Evolutionary conservation across 345 rosid species (phyloP).

Genomic region (Raphanus raphanistrum): DNA sequence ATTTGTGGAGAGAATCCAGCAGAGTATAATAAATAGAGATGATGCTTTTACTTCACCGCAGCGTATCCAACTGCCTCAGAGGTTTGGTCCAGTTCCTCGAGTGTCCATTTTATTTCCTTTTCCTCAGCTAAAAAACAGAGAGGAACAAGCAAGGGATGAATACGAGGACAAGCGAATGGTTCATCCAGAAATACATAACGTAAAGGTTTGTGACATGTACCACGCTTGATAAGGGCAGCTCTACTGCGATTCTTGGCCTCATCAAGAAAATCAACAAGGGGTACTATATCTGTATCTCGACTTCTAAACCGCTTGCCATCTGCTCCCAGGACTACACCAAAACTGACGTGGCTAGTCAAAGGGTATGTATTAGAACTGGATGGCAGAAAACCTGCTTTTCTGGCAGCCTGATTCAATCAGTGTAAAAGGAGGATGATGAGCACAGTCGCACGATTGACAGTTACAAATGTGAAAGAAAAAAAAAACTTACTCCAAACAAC

Average conservation of each 20-base stretch:
- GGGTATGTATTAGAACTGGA: slow-evolving; percentile 48
- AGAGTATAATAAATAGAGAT: not conserved
- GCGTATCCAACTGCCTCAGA: slow-evolving; percentile 91
- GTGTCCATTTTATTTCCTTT: slow-evolving; percentile 38
- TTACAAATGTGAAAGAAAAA: not conserved
- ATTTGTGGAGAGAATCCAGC: not conserved
- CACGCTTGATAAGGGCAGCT: slow-evolving; percentile 66
- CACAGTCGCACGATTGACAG: not conserved
- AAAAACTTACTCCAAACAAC: slow-evolving; percentile 62
- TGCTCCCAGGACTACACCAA: slow-evolving; percentile 87
- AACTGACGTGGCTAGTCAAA: slow-evolving; percentile 65
- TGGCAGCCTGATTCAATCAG: slow-evolving; percentile 59
- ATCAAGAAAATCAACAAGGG: slow-evolving; percentile 79
- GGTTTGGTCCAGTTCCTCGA: slow-evolving; percentile 73
- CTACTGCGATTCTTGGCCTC: slow-evolving; percentile 83
- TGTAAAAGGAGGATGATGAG: not conserved
- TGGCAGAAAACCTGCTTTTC: slow-evolving; percentile 75
- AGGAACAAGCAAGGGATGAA: not conserved
- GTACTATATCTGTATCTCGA: slow-evolving; percentile 58
- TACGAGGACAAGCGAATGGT: not conserved
- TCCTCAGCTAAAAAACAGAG: not conserved
- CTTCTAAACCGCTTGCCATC: slow-evolving; percentile 85
- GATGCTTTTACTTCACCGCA: slow-evolving; percentile 70
- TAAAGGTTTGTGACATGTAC: slow-evolving; percentile 39
- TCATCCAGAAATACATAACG: slow-evolving; percentile 10